Conservation (phyloP, 2,329 filamentous ascomycete genomes). For the Colletotrichum graminicola region DNA sequence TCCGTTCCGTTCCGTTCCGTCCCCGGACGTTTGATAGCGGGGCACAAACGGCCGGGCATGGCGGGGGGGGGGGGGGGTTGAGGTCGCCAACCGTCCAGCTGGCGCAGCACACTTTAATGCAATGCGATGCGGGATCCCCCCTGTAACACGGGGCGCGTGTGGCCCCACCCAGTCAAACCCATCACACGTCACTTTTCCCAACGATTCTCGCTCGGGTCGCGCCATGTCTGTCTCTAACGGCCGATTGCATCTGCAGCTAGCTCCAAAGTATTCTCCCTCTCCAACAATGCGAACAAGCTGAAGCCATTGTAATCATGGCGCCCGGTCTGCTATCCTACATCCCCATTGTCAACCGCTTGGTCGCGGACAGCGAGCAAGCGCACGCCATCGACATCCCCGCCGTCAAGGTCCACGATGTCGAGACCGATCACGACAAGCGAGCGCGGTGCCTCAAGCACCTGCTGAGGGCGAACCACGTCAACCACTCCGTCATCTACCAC, state of each 20-base stretch:
- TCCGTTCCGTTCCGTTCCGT: background rate
- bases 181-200: conserved; percentile 39
- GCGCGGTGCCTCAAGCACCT: conserved; percentile 90
- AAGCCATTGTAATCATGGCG: conserved; percentile 39
- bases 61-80: too few species aligned
- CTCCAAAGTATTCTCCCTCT: background rate
- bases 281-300: conserved; percentile 10
- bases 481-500: conserved; percentile 86
- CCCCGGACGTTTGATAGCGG: conserved; percentile 20
- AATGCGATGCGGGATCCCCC: conserved; percentile 18
- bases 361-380: conserved; percentile 46
- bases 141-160: conserved; percentile 25
- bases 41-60: conserved; percentile 23
- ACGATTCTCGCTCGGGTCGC: conserved; percentile 29
- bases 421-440: conserved; percentile 82
- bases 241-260: conserved; percentile 1
- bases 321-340: conserved; percentile 58
- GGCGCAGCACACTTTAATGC: conserved; percentile 11
- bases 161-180: conserved; percentile 38
- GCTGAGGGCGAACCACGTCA: conserved; percentile 90
- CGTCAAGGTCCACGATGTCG: conserved; percentile 82
- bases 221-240: conserved; percentile 25
- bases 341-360: conserved; percentile 55
- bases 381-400: conserved; percentile 70
- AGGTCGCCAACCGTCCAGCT: conserved; percentile 18